phyloP scores from a whole-genome alignment of 2,329 filamentous ascomycete genomes.

The Trichoderma arundinaceum region DNA sequence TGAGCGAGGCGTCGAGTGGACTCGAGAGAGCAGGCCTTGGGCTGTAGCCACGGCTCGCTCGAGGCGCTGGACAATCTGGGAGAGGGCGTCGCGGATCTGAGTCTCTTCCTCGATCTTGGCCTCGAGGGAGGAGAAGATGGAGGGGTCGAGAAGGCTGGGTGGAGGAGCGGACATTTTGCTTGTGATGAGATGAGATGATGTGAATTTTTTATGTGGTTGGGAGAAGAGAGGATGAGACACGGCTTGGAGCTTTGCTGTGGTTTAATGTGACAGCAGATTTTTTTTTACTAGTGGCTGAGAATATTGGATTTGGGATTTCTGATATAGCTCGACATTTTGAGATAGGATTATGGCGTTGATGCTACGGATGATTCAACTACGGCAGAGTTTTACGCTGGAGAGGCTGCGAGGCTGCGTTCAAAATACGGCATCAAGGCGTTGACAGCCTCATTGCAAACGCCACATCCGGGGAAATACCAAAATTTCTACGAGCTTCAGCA shows the following conservation, averaged over 20 bases:
- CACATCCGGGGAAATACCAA: too few relatives aligned
- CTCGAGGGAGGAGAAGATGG: slow-evolving; percentile 87
- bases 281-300: not conserved
- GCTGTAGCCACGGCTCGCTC: slow-evolving; percentile 82
- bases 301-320: not conserved
- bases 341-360: not conserved
- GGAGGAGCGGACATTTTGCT: slow-evolving; percentile 40
- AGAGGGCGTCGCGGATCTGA: slow-evolving; percentile 79
- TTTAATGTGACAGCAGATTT: not conserved
- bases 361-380: not conserved
- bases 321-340: too few relatives aligned
- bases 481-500: not conserved
- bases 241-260: not conserved
- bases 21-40: slow-evolving; percentile 82
- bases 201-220: slow-evolving; percentile 31
- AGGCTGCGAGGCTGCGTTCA: slow-evolving; percentile 7
- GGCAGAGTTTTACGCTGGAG: slow-evolving; percentile 9
- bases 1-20: slow-evolving; percentile 80
- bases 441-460: too few relatives aligned
- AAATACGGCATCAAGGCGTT: not conserved
- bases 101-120: slow-evolving; percentile 87
- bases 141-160: slow-evolving; percentile 65
- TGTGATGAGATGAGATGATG: slow-evolving; percentile 24
- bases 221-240: slow-evolving; percentile 16
- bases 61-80: slow-evolving; percentile 78